Conservation (phyloP, 495 filamentous ascomycete genomes). For the Penicillium arizonense region DNA sequence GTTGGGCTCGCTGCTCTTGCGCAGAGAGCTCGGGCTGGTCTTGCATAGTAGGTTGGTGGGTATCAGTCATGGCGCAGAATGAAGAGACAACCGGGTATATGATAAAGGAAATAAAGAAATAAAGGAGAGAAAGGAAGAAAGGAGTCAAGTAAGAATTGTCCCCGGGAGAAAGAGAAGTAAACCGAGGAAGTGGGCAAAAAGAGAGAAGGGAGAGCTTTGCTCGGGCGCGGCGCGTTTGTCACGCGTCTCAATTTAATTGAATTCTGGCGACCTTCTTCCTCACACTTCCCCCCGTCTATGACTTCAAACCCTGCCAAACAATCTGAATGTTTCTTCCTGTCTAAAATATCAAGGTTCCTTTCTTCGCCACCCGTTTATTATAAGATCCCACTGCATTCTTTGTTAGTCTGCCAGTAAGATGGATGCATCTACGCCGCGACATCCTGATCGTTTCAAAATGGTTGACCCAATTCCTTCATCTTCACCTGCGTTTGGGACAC, state of each 20-base stretch:
- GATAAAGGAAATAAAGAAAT: neutral
- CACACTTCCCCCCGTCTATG: neutral
- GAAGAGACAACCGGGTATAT: neutral
- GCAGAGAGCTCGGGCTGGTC: constrained; percentile 2
- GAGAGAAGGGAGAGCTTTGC: neutral
- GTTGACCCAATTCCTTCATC: constrained; percentile 74
- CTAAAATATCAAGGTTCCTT: neutral
- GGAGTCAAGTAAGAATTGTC: neutral
- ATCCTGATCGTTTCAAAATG: constrained; percentile 29
- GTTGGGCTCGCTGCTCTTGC: constrained; percentile 24
- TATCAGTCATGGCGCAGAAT: constrained; percentile 21
- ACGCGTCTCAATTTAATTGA: constrained; percentile 21
- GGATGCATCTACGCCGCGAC: constrained; percentile 28
- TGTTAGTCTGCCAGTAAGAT: constrained; percentile 9
- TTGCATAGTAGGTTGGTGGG: constrained; percentile 4
- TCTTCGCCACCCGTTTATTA: neutral
- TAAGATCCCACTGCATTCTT: neutral
- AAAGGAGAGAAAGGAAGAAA: neutral
- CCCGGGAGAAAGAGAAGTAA: neutral
- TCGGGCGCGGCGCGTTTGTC: constrained; percentile 12
- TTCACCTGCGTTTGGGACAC: constrained; percentile 85
- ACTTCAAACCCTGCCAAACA: neutral
- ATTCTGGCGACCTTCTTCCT: neutral
- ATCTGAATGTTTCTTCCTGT: neutral
- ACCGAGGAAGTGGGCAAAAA: constrained; percentile 2